Evolutionary conservation across 345 rosid genomes (phyloP), one percentile per base, ranked within the genome.

Genomic region (Boechera retrofracta): DNA sequence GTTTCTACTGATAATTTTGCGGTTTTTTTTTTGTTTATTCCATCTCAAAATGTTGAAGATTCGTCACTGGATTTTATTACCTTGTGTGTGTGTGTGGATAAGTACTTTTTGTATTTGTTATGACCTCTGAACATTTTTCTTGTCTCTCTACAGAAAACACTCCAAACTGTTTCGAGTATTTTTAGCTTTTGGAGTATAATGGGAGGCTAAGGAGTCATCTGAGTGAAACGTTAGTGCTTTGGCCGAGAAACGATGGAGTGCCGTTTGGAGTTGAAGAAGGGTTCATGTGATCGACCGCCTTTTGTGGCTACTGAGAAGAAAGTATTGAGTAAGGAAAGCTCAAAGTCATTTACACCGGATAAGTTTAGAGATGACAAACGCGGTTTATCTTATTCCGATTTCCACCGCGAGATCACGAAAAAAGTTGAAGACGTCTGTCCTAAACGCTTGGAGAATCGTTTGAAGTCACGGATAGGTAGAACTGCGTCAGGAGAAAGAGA

Each of bases 311-410:
- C 75, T 72, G 81, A 67, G 65, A 82, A 78, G 67, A 73, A 77
- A 29, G 64, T 62, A 35, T 45, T 73, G 42, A 63, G 57, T 42
- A 79, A 73, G 18, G 79, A 79, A 53, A 73, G 64, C 71, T 77
- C 63, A 51, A 82, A 41, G 44, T 49, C 75, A 70, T 74, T 75
- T 67, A 79, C 72, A 63, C 83, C 69, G 31, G 88, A 81, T 56
- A 80, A 79, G 74, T 79, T 84, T 53, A 80, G 76, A 63, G 82
- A 51, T 49, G 86, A 82, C 67, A 85, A 77, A 72, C 78, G 87
- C 10, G 77, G 77, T 1, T 73, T 86, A 6, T 77, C 86, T 29
- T 77, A 81, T 65, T 82, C 87, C 18, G 89, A 86, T 76, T 78
- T 84, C 31, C 83, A 82, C 76, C 80, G 71, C 39, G 84, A 89